phyloP scores from a whole-genome alignment of 331 rosid genomes.

The Rosa hybrid region DNA sequence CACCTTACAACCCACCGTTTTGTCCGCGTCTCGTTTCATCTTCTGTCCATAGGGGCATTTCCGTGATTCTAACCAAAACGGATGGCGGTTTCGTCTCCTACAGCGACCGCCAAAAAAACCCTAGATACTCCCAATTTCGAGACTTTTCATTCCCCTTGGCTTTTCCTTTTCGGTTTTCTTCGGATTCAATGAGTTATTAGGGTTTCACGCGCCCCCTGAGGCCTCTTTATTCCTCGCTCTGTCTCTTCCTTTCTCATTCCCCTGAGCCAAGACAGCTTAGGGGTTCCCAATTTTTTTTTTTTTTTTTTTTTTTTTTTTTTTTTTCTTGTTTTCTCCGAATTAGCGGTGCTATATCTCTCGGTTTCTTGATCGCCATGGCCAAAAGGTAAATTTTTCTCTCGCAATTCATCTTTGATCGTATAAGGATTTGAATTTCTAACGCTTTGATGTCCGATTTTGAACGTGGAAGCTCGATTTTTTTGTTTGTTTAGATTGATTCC shows the following conservation, averaged over 20 bases:
- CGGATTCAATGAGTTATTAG: conserved; percentile 24
- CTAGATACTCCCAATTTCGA: conserved; percentile 15
- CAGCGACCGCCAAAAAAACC: conserved; percentile 29
- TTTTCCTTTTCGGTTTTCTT: background rate
- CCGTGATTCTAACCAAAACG: background rate
- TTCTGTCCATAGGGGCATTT: background rate
- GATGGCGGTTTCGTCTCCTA: background rate
- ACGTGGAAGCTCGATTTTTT: background rate
- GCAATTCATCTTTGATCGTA: background rate
- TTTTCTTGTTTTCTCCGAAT: background rate
- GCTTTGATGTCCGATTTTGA: background rate
- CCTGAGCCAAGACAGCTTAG: conserved; percentile 10
- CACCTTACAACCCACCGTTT: conserved; percentile 6
- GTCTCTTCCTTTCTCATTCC: background rate
- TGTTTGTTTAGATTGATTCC: background rate
- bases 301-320: background rate
- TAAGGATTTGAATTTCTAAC: background rate
- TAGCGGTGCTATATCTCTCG: conserved; percentile 13
- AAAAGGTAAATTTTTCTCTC: conserved; percentile 55
- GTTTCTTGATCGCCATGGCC: conserved; percentile 59
- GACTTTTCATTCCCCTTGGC: background rate
- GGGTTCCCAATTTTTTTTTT: background rate
- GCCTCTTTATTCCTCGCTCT: conserved; percentile 18
- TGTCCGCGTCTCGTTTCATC: background rate
- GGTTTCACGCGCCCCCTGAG: conserved; percentile 22